Evolutionary conservation across 1,284 basidiomycete species (phyloP).

Genomic region (Ganoderma meredithae): DNA sequence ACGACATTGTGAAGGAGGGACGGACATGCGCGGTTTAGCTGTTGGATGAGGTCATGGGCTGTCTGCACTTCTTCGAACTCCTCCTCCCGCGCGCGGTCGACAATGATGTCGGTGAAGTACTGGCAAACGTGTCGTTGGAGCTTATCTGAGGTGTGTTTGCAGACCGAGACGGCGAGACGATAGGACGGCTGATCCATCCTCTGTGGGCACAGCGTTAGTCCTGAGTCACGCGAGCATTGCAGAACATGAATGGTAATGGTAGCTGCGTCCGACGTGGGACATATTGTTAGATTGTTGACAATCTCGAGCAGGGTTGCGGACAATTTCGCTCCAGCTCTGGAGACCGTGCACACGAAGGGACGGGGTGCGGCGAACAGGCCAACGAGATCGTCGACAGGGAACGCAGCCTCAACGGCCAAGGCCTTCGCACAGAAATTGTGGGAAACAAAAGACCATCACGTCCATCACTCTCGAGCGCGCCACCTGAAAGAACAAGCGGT

Average conservation of each 20-base stretch:
- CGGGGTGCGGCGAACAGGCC: not conserved
- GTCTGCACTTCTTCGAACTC: slow-evolving; percentile 73
- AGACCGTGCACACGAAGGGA: not conserved
- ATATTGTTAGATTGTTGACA: not conserved
- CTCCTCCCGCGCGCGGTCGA: slow-evolving; percentile 63
- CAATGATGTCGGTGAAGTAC: slow-evolving; percentile 90
- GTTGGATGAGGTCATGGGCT: slow-evolving; percentile 88
- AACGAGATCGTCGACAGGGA: not conserved
- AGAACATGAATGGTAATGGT: not conserved
- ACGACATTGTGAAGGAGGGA: slow-evolving; percentile 88
- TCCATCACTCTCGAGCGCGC: not conserved
- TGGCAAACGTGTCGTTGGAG: slow-evolving; percentile 90
- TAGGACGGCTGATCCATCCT: slow-evolving; percentile 80
- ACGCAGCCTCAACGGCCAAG: not conserved
- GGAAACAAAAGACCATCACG: slow-evolving; percentile 1
- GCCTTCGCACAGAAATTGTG: not conserved
- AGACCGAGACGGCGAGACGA: slow-evolving; percentile 89
- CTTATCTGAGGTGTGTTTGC: slow-evolving; percentile 84
- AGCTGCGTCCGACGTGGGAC: not conserved
- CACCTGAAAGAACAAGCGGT: not conserved
- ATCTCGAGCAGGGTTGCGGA: not conserved
- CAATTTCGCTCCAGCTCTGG: not conserved
- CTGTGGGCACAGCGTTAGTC: slow-evolving; percentile 45
- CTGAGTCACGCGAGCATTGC: slow-evolving; percentile 5
- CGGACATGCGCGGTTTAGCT: slow-evolving; percentile 84